Percentiles rank a stretch among this genome's conserved stretches.
These are phyloP conservation scores for Colletotrichum salicis DNA, from an alignment of 2,329 filamentous ascomycete genomes.

Conservation along the genomic window DNA sequence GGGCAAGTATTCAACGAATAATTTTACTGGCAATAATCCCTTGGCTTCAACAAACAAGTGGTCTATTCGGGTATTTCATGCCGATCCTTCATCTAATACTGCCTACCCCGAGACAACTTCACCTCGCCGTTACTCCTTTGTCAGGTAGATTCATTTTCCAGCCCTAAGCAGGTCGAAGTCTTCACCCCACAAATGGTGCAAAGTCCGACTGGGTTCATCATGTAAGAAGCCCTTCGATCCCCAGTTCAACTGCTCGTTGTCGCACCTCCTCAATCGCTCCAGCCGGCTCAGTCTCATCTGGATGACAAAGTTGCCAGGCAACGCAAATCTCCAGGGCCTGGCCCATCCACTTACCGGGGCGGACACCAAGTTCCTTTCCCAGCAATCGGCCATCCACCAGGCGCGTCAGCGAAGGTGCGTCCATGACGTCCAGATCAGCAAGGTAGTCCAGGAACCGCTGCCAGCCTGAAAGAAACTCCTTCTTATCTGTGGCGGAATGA, in stretches of 20 bases:
- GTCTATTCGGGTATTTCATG: neutral
- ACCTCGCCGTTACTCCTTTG: neutral
- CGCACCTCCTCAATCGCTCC: slow-evolving; percentile 71
- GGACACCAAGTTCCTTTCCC: slow-evolving; percentile 72
- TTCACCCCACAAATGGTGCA: neutral
- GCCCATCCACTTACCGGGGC: slow-evolving; percentile 86
- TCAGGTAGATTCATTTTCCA: neutral
- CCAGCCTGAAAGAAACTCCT: slow-evolving; percentile 61
- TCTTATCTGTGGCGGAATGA: slow-evolving; percentile 49
- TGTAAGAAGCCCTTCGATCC: slow-evolving; percentile 44
- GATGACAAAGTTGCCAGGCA: slow-evolving; percentile 89
- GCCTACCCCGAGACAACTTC: neutral
- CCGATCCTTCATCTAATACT: neutral
- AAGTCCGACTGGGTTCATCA: neutral
- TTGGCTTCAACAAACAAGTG: neutral
- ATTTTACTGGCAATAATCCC: neutral
- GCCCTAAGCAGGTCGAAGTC: neutral
- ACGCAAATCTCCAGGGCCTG: slow-evolving; percentile 82
- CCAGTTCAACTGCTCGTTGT: slow-evolving; percentile 62
- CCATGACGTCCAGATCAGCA: slow-evolving; percentile 63
- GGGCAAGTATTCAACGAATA: neutral
- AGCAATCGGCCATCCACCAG: slow-evolving; percentile 82
- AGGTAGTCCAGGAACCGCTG: slow-evolving; percentile 67
- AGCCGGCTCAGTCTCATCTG: slow-evolving; percentile 67
- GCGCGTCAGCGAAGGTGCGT: slow-evolving; percentile 67